phyloP scores from a whole-genome alignment of 2,329 filamentous ascomycete genomes.

The Ophiocordyceps camponoti-saundersi region DNA sequence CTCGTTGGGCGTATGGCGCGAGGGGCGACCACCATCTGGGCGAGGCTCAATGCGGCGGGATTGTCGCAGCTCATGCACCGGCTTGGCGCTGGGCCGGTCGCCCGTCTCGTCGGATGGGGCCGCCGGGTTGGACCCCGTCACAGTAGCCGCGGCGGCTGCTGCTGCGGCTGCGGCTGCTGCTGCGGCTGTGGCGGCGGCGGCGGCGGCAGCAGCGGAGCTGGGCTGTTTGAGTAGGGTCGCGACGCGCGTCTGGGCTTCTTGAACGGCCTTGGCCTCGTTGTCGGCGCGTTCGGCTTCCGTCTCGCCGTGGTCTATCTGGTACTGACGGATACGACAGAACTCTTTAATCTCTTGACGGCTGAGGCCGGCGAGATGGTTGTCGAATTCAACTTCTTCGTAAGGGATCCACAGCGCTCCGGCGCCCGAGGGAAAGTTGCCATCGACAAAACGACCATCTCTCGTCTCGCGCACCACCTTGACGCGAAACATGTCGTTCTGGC shows the following conservation, averaged over 20 bases:
- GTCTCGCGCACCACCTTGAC: conserved; percentile 45
- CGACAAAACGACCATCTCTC: conserved; percentile 37
- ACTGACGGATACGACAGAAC: conserved; percentile 43
- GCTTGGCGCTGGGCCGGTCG: background rate
- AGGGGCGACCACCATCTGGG: conserved; percentile 9
- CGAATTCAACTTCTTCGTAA: conserved; percentile 43
- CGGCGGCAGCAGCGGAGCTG: conserved; percentile 4
- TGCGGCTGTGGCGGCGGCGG: background rate
- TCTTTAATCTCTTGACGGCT: conserved; percentile 42
- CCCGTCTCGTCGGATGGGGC: background rate
- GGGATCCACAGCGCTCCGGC: conserved; percentile 45
- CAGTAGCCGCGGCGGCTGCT: background rate
- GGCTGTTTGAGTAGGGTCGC: conserved; percentile 13
- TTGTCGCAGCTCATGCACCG: conserved; percentile 23
- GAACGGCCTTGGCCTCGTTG: conserved; percentile 35
- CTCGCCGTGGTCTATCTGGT: conserved; percentile 38
- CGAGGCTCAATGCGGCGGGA: conserved; percentile 21
- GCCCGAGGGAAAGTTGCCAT: conserved; percentile 43
- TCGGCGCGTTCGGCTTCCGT: conserved; percentile 23
- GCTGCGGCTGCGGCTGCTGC: background rate
- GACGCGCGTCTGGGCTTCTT: conserved; percentile 29
- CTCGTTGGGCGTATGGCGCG: conserved; percentile 11
- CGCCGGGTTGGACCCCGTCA: background rate
- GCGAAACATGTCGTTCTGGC: conserved; percentile 46
- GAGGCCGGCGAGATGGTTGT: conserved; percentile 34